Evolutionary conservation across 495 filamentous ascomycete genomes (phyloP).

Genomic region (Penicillium diatomitis): DNA sequence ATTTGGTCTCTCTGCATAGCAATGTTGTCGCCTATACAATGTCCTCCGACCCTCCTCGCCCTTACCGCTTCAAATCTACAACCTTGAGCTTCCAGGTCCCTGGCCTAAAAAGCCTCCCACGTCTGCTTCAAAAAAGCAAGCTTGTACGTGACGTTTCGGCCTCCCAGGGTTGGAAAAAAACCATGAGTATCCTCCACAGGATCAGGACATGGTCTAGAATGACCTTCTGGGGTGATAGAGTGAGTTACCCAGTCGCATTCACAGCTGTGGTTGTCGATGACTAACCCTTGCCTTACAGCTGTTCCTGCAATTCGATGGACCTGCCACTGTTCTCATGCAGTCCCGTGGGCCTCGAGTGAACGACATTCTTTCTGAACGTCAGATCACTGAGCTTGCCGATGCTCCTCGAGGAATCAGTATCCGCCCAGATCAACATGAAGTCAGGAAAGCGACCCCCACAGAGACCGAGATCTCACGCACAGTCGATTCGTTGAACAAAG

Average conservation of each 20-base stretch:
- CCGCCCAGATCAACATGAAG: constrained; percentile 34
- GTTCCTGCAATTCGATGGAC: constrained; percentile 83
- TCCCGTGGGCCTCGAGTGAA: constrained; percentile 65
- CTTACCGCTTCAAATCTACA: constrained; percentile 77
- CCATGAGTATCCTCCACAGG: constrained; percentile 50
- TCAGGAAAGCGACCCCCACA: constrained; percentile 12
- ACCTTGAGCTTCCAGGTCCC: constrained; percentile 74
- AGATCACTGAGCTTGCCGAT: constrained; percentile 82
- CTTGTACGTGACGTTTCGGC: constrained; percentile 64
- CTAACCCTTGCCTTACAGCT: constrained; percentile 37
- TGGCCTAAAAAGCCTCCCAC: constrained; percentile 40
- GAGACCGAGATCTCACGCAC: constrained; percentile 23
- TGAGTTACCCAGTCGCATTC: constrained; percentile 15
- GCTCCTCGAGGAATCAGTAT: constrained; percentile 41
- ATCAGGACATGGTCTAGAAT: constrained; percentile 65
- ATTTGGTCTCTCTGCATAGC: constrained; percentile 25
- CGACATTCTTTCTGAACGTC: constrained; percentile 63
- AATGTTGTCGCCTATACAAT: constrained; percentile 86
- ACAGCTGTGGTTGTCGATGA: neutral
- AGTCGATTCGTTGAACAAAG: constrained; percentile 24
- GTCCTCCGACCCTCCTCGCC: constrained; percentile 59
- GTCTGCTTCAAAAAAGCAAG: constrained; percentile 49
- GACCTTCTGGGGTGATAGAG: constrained; percentile 88
- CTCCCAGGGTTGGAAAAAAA: constrained; percentile 58
- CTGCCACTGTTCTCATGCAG: constrained; percentile 75